A percentile compares a stretch with the other conserved stretches of the same genome.
phyloP scores from a whole-genome alignment of 2,329 filamentous ascomycete genomes.

The Dryadomyces quercivorus region DNA sequence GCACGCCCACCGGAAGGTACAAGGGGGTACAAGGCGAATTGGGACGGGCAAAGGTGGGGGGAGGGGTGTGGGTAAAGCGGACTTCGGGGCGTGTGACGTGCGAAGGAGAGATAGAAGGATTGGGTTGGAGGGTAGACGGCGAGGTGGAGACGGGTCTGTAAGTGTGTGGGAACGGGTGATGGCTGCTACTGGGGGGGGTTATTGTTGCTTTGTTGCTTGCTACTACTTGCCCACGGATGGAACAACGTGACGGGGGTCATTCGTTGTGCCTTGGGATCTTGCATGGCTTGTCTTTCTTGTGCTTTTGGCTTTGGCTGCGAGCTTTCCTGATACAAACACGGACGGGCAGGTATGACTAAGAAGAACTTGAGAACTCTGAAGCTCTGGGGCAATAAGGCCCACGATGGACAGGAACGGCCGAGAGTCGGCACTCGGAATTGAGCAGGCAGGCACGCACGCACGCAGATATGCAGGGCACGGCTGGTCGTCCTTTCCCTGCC shows the following conservation, averaged over 20 bases:
- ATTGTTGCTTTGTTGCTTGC: background rate
- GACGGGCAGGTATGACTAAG: too few species aligned
- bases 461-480: background rate
- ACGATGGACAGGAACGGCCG: background rate
- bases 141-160: background rate
- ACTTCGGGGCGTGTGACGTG: background rate
- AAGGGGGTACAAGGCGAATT: slow-evolving; percentile 11
- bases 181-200: background rate
- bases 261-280: background rate
- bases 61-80: background rate
- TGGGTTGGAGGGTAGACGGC: background rate
- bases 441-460: background rate
- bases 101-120: background rate
- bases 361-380: too few species aligned
- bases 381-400: too few species aligned
- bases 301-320: background rate
- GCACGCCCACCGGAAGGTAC: slow-evolving; percentile 8
- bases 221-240: background rate
- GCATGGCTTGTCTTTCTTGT: background rate
- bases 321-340: background rate
- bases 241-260: background rate
- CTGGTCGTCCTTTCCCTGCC: background rate
- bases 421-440: background rate
- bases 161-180: slow-evolving; percentile 1
- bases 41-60: slow-evolving; percentile 8